Evolutionary conservation across 1,284 basidiomycete genomes (phyloP).

Genomic region (Leccinum holopus): DNA sequence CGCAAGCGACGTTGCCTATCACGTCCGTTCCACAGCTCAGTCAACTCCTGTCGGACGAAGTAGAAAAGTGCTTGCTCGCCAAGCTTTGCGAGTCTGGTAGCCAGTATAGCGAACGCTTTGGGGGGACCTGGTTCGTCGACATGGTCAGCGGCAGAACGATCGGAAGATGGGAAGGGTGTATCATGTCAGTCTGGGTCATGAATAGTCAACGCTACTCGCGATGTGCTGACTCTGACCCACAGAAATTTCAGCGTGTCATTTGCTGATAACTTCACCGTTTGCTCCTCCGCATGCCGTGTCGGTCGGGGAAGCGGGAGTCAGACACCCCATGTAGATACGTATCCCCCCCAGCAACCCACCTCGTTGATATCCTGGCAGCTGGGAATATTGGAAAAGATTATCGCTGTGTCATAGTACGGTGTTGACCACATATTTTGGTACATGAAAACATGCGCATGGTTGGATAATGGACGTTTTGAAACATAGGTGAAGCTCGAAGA

Average conservation of each 20-base stretch:
- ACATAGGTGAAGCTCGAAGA: not conserved
- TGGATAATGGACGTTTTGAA: slow-evolving; percentile 12
- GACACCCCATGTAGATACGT: slow-evolving; percentile 39
- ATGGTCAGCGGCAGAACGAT: slow-evolving; percentile 59
- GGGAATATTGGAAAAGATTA: slow-evolving; percentile 41
- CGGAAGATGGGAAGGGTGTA: slow-evolving; percentile 77
- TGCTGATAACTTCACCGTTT: slow-evolving; percentile 47
- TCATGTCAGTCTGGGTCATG: slow-evolving; percentile 52
- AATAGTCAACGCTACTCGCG: slow-evolving; percentile 1
- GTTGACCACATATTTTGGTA: slow-evolving; percentile 13
- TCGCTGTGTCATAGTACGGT: slow-evolving; percentile 24
- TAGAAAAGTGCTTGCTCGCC: slow-evolving; percentile 62
- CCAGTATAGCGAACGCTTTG: slow-evolving; percentile 51
- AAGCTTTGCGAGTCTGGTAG: slow-evolving; percentile 66
- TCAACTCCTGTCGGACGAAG: slow-evolving; percentile 74
- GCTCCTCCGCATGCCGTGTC: slow-evolving; percentile 56
- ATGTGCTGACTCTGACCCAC: slow-evolving; percentile 10
- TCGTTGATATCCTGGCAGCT: slow-evolving; percentile 53
- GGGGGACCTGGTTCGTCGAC: slow-evolving; percentile 77
- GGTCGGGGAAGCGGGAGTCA: slow-evolving; percentile 40
- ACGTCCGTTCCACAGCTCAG: slow-evolving; percentile 70
- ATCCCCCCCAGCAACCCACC: slow-evolving; percentile 33
- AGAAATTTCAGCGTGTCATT: slow-evolving; percentile 67
- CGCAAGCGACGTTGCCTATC: slow-evolving; percentile 70
- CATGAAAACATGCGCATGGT: slow-evolving; percentile 22